Base-by-base conservation (phyloP, 202 grass and related monocot genomes). In the Cymbopogon flexuosus region DNA sequence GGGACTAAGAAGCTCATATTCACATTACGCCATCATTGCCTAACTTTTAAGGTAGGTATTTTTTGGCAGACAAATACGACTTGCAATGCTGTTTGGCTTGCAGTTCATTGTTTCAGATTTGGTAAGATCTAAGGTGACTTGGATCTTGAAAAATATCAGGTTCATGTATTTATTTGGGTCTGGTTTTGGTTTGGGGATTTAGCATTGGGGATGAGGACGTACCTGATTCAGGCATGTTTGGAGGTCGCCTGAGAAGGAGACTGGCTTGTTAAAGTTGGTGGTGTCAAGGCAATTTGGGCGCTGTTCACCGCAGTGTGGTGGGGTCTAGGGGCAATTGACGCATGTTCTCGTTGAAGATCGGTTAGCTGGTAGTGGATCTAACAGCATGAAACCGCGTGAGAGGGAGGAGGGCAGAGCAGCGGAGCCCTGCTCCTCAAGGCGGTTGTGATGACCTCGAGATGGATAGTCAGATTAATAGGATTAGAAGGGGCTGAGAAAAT, bases 31-130 rank as follows among this genome's bases (percentile, higher is more conserved):
- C 5, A 22, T 12, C 54, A 76, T 70, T 51, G 9, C 23, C 75
- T 40, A 84, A 75, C 77, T 75, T 18, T 47, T 49, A 63, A 86
- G 84, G 72, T 87, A 56, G 22, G 33, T 42, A 8, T 42, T 78
- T n/a, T 72, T 78, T 21, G 42, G 30, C 40, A 23, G 49, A 31
- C 14, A 84, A 31, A 8, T 60, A 37, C n/a, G 12, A n/a, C 71
- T 70, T 41, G 21, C 66, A 46, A 36, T 80, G 46, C 41, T 0
- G 1, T 65, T 75, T 67, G n/a, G 3, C 49, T 10, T 19, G 11
- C 6, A 29, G 19, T 14, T 65, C 39, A 21, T 70, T 22, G 2
- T 36, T 56, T 15, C 65, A 18, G 40, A 29, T 45, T 46, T 70
- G 2, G 40, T 67, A 15, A 49, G 14, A 49, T 72, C 68, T 33